These are phyloP conservation scores for Funneliformis caledonium DNA, from an alignment of 371 early-diverging fungal species.

Conservation along the genomic window DNA sequence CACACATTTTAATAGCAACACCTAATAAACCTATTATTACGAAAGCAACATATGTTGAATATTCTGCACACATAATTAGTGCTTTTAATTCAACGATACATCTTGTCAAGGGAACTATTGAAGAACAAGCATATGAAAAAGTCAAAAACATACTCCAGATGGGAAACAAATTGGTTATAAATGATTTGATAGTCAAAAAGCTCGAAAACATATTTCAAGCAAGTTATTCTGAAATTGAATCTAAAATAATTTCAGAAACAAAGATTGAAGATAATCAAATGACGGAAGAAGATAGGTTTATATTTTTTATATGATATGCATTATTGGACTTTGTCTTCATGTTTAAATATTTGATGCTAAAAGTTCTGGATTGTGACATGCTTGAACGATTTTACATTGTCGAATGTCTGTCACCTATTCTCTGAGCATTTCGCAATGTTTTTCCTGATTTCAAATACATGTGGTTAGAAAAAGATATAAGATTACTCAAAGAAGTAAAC, in stretches of 20 bases:
- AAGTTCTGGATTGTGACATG: slow-evolving; percentile 20
- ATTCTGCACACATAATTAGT: slow-evolving; percentile 17
- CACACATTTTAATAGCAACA: slow-evolving; percentile 17
- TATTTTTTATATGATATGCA: slow-evolving; percentile 14
- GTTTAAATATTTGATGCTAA: slow-evolving; percentile 24
- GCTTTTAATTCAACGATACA: slow-evolving; percentile 3
- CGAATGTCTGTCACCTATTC: slow-evolving; percentile 15
- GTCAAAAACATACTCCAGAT: slow-evolving; percentile 8
- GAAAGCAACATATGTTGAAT: slow-evolving; percentile 16
- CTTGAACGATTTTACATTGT: slow-evolving; percentile 25
- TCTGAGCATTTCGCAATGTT: slow-evolving; percentile 11
- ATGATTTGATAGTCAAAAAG: slow-evolving; percentile 11
- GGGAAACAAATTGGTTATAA: slow-evolving; percentile 15
- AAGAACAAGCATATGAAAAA: background rate
- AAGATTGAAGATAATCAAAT: slow-evolving; percentile 17
- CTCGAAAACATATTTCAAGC: background rate
- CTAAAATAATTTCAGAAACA: slow-evolving; percentile 29
- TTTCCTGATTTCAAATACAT: slow-evolving; percentile 31
- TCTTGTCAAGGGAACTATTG: slow-evolving; percentile 1
- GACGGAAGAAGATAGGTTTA: slow-evolving; percentile 13
- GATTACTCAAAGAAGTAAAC: background rate
- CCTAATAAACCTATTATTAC: slow-evolving; percentile 24
- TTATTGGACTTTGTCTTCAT: slow-evolving; percentile 32
- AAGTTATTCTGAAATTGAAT: slow-evolving; percentile 25
- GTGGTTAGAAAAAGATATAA: slow-evolving; percentile 14